Percentiles rank a stretch among this genome's conserved stretches.
Evolutionary conservation across 306 rosid species (phyloP).

Genomic region (Begonia peltatifolia): DNA sequence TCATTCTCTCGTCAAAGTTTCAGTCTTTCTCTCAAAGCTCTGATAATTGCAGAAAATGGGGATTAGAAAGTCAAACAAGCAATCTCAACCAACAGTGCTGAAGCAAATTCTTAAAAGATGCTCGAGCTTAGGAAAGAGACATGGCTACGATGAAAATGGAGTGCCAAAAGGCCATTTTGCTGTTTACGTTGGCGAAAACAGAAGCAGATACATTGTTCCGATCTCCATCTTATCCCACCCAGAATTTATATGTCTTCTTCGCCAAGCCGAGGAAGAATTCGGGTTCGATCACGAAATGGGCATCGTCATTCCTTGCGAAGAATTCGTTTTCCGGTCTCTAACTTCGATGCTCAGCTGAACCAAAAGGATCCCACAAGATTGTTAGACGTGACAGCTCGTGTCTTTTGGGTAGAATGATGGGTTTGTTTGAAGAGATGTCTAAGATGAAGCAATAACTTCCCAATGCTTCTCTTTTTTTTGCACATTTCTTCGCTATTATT

Average conservation of each 20-base stretch:
- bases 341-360: not conserved
- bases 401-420: not conserved
- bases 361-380: too few species aligned
- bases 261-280: constrained; percentile 1
- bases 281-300: constrained; percentile 3
- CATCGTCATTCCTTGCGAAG: not conserved
- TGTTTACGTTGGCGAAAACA: not conserved
- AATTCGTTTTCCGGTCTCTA: not conserved
- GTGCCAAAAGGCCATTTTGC: constrained; percentile 1
- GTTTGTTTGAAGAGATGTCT: not conserved
- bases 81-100: not conserved
- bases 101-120: constrained; percentile 5
- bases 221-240: not conserved
- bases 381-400: too few species aligned
- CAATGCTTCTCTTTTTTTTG: not conserved
- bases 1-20: not conserved
- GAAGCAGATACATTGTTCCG: constrained; percentile 1
- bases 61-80: not conserved
- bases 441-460: not conserved
- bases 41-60: not conserved
- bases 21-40: not conserved
- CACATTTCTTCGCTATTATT: not conserved
- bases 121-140: constrained; percentile 1
- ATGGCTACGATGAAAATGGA: not conserved
- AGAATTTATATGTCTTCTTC: not conserved